These are phyloP conservation scores for Penicillium glabrum DNA, from an alignment of 2,329 filamentous ascomycete species.

Conservation along the genomic window DNA sequence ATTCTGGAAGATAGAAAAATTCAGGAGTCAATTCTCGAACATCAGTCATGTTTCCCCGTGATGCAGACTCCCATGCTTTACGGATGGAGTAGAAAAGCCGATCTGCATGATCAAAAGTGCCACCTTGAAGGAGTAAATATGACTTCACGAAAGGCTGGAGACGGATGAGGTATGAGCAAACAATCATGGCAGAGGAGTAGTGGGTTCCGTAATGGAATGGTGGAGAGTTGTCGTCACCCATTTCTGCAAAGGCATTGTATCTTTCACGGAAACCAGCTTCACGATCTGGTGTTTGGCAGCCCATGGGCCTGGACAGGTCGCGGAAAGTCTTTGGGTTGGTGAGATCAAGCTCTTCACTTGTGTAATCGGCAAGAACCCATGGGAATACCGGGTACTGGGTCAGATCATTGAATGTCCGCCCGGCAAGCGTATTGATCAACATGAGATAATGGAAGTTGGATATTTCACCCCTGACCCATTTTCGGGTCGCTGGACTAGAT, in stretches of 20 bases:
- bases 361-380: conserved; percentile 95
- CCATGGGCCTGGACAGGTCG: conserved; percentile 94
- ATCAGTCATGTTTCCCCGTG: conserved; percentile 85
- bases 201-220: conserved; percentile 98
- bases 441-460: conserved; percentile 99
- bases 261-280: conserved; percentile 79
- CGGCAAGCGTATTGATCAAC: conserved; percentile 97
- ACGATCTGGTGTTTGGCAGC: conserved; percentile 75
- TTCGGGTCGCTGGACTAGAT: conserved; percentile 79
- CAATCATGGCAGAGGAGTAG: conserved; percentile 98
- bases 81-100: conserved; percentile 91
- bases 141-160: conserved; percentile 96
- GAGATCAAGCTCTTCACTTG: conserved; percentile 86
- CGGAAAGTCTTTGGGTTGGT: conserved; percentile 81
- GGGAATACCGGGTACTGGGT: conserved; percentile 98
- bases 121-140: conserved; percentile 91
- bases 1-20: conserved; percentile 96
- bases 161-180: conserved; percentile 92
- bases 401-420: conserved; percentile 93
- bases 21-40: conserved; percentile 94
- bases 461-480: conserved; percentile 91
- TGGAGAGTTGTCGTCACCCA: conserved; percentile 71
- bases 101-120: conserved; percentile 93
- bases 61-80: conserved; percentile 88
- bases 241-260: conserved; percentile 85